Base-by-base conservation (phyloP, 139 green algal genomes). In the Tetraselmis chui region DNA sequence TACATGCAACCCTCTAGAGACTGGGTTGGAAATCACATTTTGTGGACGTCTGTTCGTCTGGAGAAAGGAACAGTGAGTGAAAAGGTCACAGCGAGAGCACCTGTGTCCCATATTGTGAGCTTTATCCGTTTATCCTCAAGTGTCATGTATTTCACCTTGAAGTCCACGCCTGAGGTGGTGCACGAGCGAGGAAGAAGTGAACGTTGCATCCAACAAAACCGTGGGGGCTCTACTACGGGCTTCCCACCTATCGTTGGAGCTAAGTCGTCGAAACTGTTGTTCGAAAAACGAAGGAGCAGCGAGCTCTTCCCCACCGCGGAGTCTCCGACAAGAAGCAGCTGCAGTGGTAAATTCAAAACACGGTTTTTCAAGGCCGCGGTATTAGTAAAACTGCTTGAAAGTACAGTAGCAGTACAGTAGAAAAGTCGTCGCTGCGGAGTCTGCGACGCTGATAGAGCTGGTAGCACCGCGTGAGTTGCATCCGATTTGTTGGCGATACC, bases 91-190 rank as follows among this genome's bases (percentile, higher is more conserved):
- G n/a, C n/a, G n/a, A n/a, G n/a, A n/a, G n/a, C 45, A 32, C 93
- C 93, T 45, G 95, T 98, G 85, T 98, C 95, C 95, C 95, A 98
- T 1, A 98, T 92, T 5, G 94, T 97, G 1, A 98, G 92, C 81
- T 98, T 98, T 75, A 97, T 80, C 25, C 88, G 80, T 81, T 97
- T 94, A 30, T 88, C 92, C 0, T 90, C 79, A 0, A 97, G n/a
- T 0, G 87, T 91, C 1, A 98, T 25, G 74, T 92, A 93, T 83
- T 98, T 99, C 1, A 98, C 88, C 59, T 95, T 94, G 83, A 99
- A 99, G 83, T 99, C 96, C 0, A 99, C 96, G 59, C 96, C 94
- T 97, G 88, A 76, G 83, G 78, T 30, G 31, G 29, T 5, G 45
- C 5, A n/a, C n/a, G n/a, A n/a, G n/a, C n/a, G n/a, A n/a, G n/a